These are phyloP conservation scores for Corymbia citriodora DNA, from an alignment of 441 rosid species.

Conservation along the genomic window DNA sequence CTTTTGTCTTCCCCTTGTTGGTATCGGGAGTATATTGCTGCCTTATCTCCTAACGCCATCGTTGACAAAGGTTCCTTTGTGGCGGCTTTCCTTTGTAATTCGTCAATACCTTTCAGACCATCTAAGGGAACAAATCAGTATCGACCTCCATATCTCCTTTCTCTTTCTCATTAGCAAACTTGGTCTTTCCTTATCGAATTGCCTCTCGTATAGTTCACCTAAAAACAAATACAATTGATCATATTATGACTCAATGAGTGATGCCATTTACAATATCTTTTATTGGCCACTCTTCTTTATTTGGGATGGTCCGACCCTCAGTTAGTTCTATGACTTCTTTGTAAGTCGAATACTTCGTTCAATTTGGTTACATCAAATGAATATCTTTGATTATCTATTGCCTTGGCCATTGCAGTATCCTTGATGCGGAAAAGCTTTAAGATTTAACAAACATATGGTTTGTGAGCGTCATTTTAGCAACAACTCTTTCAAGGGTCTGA, in stretches of 20 bases:
- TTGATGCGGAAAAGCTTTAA: background rate
- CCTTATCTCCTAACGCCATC: rapidly evolving
- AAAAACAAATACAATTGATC: background rate
- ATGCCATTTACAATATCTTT: background rate
- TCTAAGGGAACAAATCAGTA: background rate
- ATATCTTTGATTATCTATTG: background rate
- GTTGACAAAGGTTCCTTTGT: background rate
- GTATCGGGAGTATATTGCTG: background rate
- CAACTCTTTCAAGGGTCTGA: too few relatives aligned
- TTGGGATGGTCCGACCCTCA: background rate
- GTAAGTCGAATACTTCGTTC: background rate
- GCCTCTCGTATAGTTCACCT: background rate
- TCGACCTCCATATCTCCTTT: background rate
- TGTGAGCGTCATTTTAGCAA: too few relatives aligned
- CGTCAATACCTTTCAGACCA: background rate
- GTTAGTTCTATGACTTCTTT: too few relatives aligned
- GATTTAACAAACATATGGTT: too few relatives aligned
- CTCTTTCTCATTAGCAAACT: background rate
- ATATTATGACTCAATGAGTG: background rate
- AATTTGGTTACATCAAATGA: background rate
- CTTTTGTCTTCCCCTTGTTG: background rate
- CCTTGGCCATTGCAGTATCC: background rate
- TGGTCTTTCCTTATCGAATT: background rate
- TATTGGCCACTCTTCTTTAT: too few relatives aligned
- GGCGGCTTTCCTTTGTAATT: background rate